Evolutionary conservation across 83 land plant genomes (phyloP), one percentile per base, ranked within the genome.

Genomic region (Diphasiastrum complanatum): DNA sequence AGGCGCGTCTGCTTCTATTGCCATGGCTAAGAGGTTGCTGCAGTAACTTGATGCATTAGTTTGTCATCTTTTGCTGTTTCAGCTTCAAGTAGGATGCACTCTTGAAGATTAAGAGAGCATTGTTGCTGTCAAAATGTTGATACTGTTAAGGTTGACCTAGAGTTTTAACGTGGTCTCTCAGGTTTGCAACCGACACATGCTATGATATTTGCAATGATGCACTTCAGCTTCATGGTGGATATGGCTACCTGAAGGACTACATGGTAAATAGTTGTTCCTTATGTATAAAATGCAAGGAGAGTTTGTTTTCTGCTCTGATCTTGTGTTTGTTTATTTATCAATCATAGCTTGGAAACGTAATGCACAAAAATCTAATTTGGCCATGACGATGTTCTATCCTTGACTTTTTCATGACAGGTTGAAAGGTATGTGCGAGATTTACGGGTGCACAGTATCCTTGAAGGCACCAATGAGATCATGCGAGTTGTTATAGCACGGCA

Each of bases 401-500:
- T n/a, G n/a, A n/a, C n/a, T n/a, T 38, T 61, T 68, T 61, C 6
- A 34, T 60, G 18, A 24, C 74, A 74, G 77, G 63, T 74, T 45
- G 77, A 74, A 62, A 74, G 77, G 37, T 70, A 70, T 53, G 48
- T 70, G 11, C 45, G 73, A 14, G 77, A 74, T 55, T 56, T 74
- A 26, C 74, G 77, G 12, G 77, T 74, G 35, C 73, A 69, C 26
- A 70, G 60, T 4, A 62, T 74, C 11, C 43, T 74, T 37, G 77
- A 74, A 61, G 77, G 77, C 18, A 74, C 77, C 4, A 74, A 74
- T 56, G 77, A 74, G 65, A 74, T 74, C 52, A 74, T 74, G 77
- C 61, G 75, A 31, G 29, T 74, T 33, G 67, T 74, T 27, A 46
- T 74, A 28, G 51, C 67, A 18, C 66, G 61, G 32, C 67, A 74